These are phyloP conservation scores for Gaertneriomyces sp. DNA, from an alignment of 192 early-diverging fungal genomes.

Conservation along the genomic window DNA sequence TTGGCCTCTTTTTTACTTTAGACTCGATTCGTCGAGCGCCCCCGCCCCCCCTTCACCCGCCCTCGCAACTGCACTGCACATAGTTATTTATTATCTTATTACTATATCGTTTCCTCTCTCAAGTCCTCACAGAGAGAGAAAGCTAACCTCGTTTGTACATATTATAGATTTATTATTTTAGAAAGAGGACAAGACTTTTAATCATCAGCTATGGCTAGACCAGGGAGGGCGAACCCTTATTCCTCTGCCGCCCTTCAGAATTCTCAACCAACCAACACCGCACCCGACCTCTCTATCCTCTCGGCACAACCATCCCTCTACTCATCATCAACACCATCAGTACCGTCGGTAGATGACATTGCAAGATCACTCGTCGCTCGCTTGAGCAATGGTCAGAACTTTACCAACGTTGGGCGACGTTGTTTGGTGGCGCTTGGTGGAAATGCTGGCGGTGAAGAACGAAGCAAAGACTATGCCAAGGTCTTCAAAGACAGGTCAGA, in stretches of 20 bases:
- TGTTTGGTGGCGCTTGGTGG: conserved; percentile 68
- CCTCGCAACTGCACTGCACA: no score
- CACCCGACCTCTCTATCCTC: conserved; percentile 9
- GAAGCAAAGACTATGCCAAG: conserved; percentile 67
- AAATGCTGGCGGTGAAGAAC: conserved; percentile 52
- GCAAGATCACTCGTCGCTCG: conserved; percentile 18
- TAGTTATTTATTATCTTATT: no score
- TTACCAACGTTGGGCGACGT: conserved; percentile 66
- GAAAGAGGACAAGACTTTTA: no score
- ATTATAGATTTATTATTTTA: no score
- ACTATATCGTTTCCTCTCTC: no score
- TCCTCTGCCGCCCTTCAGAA: conserved; percentile 24
- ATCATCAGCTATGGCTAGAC: conserved; percentile 23
- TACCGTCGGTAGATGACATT: conserved; percentile 11
- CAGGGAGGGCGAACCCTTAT: conserved; percentile 39
- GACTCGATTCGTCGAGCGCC: no score
- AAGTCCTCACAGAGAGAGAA: no score
- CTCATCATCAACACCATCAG: not conserved
- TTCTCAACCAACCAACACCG: conserved; percentile 7
- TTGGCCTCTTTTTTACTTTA: no score
- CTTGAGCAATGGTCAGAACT: conserved; percentile 46
- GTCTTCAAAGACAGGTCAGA: conserved; percentile 3
- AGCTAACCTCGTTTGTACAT: no score
- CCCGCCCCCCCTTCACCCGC: no score
- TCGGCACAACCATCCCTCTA: conserved; percentile 8